phyloP scores from a whole-genome alignment of 2,329 filamentous ascomycete species.

The Huntiella savannae region DNA sequence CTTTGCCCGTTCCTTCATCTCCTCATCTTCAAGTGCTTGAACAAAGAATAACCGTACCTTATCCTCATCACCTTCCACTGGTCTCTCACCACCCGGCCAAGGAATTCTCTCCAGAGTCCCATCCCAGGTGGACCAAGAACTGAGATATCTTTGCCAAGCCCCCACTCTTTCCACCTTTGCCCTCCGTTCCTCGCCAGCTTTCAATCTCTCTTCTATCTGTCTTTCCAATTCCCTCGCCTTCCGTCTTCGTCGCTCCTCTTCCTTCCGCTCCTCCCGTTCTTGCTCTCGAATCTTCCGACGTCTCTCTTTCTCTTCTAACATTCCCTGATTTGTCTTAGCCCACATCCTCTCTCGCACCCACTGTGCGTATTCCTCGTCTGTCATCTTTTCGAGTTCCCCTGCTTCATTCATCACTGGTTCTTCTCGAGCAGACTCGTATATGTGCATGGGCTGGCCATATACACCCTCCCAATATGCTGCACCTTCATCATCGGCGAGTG shows the following conservation, averaged over 20 bases:
- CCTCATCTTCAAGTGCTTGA: constrained; percentile 21
- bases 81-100: constrained; percentile 38
- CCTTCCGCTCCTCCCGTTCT: constrained; percentile 15
- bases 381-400: constrained; percentile 62
- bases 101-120: constrained; percentile 26
- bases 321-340: constrained; percentile 76
- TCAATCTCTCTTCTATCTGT: constrained; percentile 51
- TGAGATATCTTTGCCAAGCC: constrained; percentile 36
- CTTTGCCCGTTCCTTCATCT: constrained; percentile 26
- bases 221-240: constrained; percentile 28
- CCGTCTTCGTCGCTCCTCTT: constrained; percentile 18
- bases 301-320: constrained; percentile 55
- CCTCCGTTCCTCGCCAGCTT: constrained; percentile 44
- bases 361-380: constrained; percentile 75
- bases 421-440: constrained; percentile 31
- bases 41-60: constrained; percentile 53
- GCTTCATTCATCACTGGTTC: constrained; percentile 19
- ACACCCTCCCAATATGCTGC: constrained; percentile 88
- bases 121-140: constrained; percentile 40
- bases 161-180: constrained; percentile 37
- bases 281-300: constrained; percentile 29
- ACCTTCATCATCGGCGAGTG: constrained; percentile 89
- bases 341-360: constrained; percentile 84
- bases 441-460: constrained; percentile 89
- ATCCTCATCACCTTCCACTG: constrained; percentile 20